These are phyloP conservation scores for Erythrophleum fordii DNA, from an alignment of 306 rosid species.

Conservation along the genomic window DNA sequence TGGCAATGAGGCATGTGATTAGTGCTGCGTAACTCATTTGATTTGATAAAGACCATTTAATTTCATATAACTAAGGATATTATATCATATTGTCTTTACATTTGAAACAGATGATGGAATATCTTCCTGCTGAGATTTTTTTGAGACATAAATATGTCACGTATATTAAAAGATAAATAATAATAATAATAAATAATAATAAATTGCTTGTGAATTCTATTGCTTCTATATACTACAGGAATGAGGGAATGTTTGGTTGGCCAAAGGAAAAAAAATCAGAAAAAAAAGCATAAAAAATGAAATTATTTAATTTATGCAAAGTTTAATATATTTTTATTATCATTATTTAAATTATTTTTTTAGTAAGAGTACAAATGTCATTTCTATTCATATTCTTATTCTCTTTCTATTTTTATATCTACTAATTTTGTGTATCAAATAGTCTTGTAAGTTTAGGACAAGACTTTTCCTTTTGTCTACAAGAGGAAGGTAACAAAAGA, in stretches of 20 bases:
- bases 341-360: too few relatives aligned
- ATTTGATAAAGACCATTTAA: slow-evolving; percentile 8
- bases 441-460: neutral
- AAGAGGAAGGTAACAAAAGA: slow-evolving; percentile 6
- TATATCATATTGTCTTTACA: neutral
- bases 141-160: neutral
- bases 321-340: too few relatives aligned
- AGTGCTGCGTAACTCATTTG: neutral
- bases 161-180: neutral
- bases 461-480: slow-evolving; percentile 23
- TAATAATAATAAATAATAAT: too few relatives aligned
- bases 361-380: too few relatives aligned
- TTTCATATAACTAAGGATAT: neutral
- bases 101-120: neutral
- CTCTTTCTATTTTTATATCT: too few relatives aligned
- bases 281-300: too few relatives aligned
- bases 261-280: too few relatives aligned
- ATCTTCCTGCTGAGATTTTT: neutral
- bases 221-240: neutral
- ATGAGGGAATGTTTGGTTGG: too few relatives aligned
- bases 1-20: neutral
- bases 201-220: neutral
- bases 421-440: too few relatives aligned
- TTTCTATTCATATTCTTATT: too few relatives aligned
- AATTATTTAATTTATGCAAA: too few relatives aligned